Conservation (phyloP, 192 early-diverging fungal genomes). For the Dispira parvispora region DNA sequence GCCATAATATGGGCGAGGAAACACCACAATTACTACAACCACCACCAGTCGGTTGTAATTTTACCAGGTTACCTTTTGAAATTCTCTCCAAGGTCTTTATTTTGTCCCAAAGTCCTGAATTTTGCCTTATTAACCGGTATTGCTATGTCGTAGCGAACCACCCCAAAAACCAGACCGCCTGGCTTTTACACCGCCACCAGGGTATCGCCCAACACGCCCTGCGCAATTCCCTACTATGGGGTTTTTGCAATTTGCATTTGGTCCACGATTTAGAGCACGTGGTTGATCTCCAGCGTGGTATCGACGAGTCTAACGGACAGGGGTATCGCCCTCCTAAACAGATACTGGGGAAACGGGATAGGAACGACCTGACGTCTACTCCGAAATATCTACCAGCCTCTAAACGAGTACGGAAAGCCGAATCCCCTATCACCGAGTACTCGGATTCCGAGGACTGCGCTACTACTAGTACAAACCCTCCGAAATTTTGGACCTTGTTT, state of each 20-base stretch:
- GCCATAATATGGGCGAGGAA: too few relatives aligned
- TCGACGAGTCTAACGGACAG: too few relatives aligned
- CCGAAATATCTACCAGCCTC: background rate
- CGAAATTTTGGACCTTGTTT: background rate
- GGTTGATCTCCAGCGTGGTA: background rate
- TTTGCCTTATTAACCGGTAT: background rate
- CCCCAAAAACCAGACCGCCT: background rate
- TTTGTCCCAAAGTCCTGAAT: background rate
- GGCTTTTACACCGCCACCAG: background rate
- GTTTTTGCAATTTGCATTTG: background rate
- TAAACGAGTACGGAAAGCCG: background rate
- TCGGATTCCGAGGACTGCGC: background rate
- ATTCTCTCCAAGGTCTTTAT: background rate
- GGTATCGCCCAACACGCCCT: background rate
- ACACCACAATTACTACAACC: too few relatives aligned
- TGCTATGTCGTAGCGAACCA: background rate
- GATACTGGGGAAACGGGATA: background rate
- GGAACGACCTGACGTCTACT: background rate
- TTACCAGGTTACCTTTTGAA: background rate
- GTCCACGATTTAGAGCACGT: background rate
- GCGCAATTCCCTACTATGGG: conserved; percentile 1
- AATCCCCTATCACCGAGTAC: background rate
- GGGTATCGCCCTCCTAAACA: too few relatives aligned
- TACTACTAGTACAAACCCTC: background rate
- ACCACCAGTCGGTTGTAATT: too few relatives aligned